These are phyloP conservation scores for Leccinum aurantiacum DNA, from an alignment of 768 basidiomycete species.

Conservation along the genomic window DNA sequence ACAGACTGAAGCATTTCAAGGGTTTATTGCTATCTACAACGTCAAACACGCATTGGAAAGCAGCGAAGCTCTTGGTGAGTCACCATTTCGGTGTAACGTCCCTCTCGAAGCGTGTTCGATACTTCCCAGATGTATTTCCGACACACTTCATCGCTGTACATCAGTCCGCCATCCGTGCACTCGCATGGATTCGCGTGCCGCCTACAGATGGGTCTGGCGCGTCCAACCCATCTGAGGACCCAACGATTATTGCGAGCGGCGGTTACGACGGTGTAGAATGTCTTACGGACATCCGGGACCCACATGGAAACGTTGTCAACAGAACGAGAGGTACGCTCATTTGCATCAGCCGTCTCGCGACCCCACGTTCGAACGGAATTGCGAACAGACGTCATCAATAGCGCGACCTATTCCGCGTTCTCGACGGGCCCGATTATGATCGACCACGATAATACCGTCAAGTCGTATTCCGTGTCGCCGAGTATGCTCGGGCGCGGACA, in stretches of 20 bases:
- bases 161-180: constrained; percentile 73
- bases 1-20: constrained; percentile 30
- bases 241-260: constrained; percentile 71
- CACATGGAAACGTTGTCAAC: constrained; percentile 65
- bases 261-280: constrained; percentile 81
- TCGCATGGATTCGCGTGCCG: constrained; percentile 75
- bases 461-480: constrained; percentile 70
- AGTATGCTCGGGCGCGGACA: constrained; percentile 74
- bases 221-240: constrained; percentile 51
- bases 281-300: constrained; percentile 75
- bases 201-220: constrained; percentile 48
- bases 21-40: constrained; percentile 58
- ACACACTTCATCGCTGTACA: constrained; percentile 73
- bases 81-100: background rate
- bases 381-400: constrained; percentile 63
- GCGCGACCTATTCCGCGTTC: constrained; percentile 66
- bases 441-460: constrained; percentile 81
- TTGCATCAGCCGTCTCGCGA: background rate
- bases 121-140: constrained; percentile 47
- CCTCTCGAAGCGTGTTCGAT: background rate
- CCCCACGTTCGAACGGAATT: background rate
- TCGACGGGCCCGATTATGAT: constrained; percentile 71
- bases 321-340: constrained; percentile 63
- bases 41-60: constrained; percentile 44
- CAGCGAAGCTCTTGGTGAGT: constrained; percentile 34